Percentiles rank a stretch among this genome's conserved stretches.
Evolutionary conservation across 306 rosid species (phyloP).

Genomic region (Elaeagnus macrophylla): DNA sequence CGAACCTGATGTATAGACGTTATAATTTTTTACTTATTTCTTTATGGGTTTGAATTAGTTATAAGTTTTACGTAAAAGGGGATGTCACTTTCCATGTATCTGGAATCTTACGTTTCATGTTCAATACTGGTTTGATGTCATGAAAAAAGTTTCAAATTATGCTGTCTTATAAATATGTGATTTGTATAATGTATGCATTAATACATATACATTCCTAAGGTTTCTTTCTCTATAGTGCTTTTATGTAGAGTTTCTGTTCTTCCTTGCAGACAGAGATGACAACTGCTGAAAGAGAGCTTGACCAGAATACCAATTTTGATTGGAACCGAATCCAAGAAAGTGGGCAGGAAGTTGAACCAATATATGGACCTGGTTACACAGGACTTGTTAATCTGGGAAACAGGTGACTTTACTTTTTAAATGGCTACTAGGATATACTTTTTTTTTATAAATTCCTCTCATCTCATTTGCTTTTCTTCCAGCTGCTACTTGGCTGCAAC

Average conservation of each 20-base stretch:
- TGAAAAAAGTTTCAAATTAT: too few species aligned
- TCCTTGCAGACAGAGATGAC: slow-evolving; percentile 90
- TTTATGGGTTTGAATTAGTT: too few species aligned
- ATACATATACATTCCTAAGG: not conserved
- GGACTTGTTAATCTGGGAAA: slow-evolving; percentile 95
- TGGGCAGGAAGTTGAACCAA: slow-evolving; percentile 78
- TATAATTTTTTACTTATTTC: too few species aligned
- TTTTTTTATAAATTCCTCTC: too few species aligned
- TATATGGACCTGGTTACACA: slow-evolving; percentile 92
- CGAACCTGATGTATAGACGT: too few species aligned
- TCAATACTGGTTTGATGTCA: too few species aligned
- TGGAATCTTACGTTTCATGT: too few species aligned
- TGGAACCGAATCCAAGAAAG: slow-evolving; percentile 98
- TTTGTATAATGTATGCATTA: too few species aligned
- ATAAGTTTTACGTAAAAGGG: too few species aligned
- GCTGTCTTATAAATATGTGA: too few species aligned
- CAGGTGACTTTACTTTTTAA: slow-evolving; percentile 37
- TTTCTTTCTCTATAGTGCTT: not conserved
- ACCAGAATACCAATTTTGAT: slow-evolving; percentile 88
- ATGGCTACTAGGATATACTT: slow-evolving; percentile 10
- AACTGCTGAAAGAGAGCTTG: slow-evolving; percentile 98
- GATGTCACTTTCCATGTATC: too few species aligned
- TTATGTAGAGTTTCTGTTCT: slow-evolving; percentile 6
- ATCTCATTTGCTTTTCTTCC: slow-evolving; percentile 35
- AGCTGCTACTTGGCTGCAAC: slow-evolving; percentile 97